Base-by-base conservation (phyloP, 73 alveolate species). In the Paramecium caudatum region DNA sequence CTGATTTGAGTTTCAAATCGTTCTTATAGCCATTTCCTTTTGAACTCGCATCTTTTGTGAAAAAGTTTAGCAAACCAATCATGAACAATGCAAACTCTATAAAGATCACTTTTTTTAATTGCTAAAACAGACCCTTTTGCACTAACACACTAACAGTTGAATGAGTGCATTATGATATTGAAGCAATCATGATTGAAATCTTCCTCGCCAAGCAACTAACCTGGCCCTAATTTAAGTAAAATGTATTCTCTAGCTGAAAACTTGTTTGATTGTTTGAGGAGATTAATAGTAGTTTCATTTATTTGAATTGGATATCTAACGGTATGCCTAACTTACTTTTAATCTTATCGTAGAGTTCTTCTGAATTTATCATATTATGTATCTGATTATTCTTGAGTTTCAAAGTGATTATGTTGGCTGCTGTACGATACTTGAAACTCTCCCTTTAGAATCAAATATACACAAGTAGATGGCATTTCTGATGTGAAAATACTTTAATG, bases 1-100 rank as follows among this genome's bases (percentile, higher is more conserved):
- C 30, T 55, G 5, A 55, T 16, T 34, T 74, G 88, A 27, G 1
- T 74, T 45, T 74, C 43, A 41, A 41, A 74, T 19, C 88, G n/a
- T 39, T 36, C 43, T 43, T 41, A 41, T 2, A 74, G 47, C 88
- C 88, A 74, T 12, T 74, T 74, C 43, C 88, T 17, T 74, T 74
- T 74, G 68, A 74, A n/a, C 43, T 74, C 88, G 15, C 87, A 70
- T 34, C 63, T 32, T 15, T 74, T 74, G 43, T 74, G 88, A 45
- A 74, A 39, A 12, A 74, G 23, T 13, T 74, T 74, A 0, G 88
- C 62, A 74, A 74, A 74, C 88, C 88, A 74, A 74, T 74, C 88
- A 43, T 74, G 7, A 15, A 74, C 39, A 16, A 74, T 39, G 15
- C 88, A 74, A 37, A 74, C 43, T 0, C 47, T 45, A 43, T 74